Conservation (phyloP, 306 rosid species). For the Rosa persica region DNA sequence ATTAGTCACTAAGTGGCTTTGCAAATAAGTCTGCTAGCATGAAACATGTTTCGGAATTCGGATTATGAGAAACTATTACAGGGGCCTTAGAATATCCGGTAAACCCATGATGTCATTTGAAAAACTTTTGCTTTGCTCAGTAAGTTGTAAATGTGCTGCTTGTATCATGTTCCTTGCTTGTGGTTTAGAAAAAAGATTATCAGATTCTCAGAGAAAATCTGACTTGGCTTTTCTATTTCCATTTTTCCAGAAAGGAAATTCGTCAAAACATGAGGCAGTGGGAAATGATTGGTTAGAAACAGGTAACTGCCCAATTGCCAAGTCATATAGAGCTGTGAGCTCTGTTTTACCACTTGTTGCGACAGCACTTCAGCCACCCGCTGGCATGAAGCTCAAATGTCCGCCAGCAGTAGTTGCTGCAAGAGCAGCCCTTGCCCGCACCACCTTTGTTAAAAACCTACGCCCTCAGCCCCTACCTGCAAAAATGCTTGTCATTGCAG, state of each 20-base stretch:
- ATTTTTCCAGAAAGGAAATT: constrained; percentile 45
- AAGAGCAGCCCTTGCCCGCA: constrained; percentile 84
- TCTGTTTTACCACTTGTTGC: constrained; percentile 77
- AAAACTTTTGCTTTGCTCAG: neutral
- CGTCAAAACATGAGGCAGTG: constrained; percentile 66
- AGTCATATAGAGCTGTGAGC: constrained; percentile 76
- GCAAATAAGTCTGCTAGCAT: neutral
- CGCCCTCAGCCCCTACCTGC: constrained; percentile 87
- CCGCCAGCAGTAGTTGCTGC: constrained; percentile 86
- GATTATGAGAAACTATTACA: neutral
- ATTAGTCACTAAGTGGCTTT: neutral
- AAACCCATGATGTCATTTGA: neutral
- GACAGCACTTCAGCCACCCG: constrained; percentile 57
- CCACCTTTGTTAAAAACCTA: constrained; percentile 67
- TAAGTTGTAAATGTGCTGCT: neutral
- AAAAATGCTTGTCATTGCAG: constrained; percentile 81
- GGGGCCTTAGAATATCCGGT: neutral
- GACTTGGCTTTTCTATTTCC: neutral
- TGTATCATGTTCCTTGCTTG: neutral
- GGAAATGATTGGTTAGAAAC: constrained; percentile 78
- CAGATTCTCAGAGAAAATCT: neutral
- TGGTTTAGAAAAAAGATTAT: neutral
- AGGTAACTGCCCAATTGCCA: constrained; percentile 81
- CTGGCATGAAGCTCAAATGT: constrained; percentile 63
- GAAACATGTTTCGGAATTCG: neutral